phyloP scores from a whole-genome alignment of 192 early-diverging fungal genomes.

The Borealophlyctis nickersoniae region DNA sequence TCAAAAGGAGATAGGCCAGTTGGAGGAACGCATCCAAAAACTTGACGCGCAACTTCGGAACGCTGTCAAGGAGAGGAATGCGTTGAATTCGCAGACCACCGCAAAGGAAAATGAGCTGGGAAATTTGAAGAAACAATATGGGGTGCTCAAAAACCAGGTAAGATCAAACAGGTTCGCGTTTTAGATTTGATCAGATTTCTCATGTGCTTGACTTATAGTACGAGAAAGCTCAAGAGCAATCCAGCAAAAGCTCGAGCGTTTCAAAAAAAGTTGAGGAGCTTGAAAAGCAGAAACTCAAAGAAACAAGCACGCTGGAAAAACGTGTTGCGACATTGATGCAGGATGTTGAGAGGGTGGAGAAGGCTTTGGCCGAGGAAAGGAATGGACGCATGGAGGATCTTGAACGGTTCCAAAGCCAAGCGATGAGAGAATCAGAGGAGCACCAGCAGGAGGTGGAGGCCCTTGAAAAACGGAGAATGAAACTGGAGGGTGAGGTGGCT shows the following conservation, averaged over 20 bases:
- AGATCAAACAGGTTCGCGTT: neutral
- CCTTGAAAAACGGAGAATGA: too few relatives aligned
- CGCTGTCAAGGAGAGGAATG: slow-evolving; percentile 28
- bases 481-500: too few relatives aligned
- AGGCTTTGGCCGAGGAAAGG: too few relatives aligned
- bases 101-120: slow-evolving; percentile 23
- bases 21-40: slow-evolving; percentile 10
- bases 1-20: slow-evolving; percentile 8
- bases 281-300: slow-evolving; percentile 8
- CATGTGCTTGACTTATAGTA: slow-evolving; percentile 8
- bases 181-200: neutral
- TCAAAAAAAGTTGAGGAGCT: slow-evolving; percentile 19
- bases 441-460: too few relatives aligned
- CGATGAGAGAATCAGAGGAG: too few relatives aligned
- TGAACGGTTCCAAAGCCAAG: too few relatives aligned
- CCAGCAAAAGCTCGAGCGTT: slow-evolving; percentile 6
- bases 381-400: too few relatives aligned
- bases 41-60: slow-evolving; percentile 13
- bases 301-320: too few relatives aligned
- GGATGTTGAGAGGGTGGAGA: too few relatives aligned
- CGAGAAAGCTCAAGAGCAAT: slow-evolving; percentile 26
- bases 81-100: slow-evolving; percentile 5
- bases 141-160: slow-evolving; percentile 12
- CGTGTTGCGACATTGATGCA: too few relatives aligned
- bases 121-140: slow-evolving; percentile 13